Base-by-base conservation (phyloP, 768 basidiomycete species). In the Amanita exitialis region DNA sequence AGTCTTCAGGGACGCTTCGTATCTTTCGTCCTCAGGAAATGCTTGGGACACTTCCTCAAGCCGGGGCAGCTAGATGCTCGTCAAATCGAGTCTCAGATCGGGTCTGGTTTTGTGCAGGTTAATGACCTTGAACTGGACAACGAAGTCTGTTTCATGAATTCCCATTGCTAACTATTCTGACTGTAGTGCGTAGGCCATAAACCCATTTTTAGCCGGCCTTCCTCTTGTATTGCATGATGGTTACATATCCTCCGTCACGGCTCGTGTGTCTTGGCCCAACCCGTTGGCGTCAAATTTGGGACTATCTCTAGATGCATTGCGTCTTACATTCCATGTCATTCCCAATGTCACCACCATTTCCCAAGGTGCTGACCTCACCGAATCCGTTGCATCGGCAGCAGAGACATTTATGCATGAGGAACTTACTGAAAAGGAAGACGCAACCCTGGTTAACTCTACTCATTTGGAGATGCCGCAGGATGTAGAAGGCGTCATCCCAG, bases 41-140 rank as follows among this genome's bases (percentile, higher is more conserved):
- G 80, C 6, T 70, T 97, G 0, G 94, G 94, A 9, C 86, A 86
- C 61, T 76, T 96, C 54, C 76, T 97, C 49, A 87, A 85, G 63
- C 89, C 88, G 8, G 93, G 90, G 13, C 92, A 93, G 59, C 78
- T 96, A 52, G 89, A 96, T 67, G 73, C 79, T 47, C 77, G 83
- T 50, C 83, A 90, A 67, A 85, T 96, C 58, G 90, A 95, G 59
- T 87, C 90, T 25, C 90, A 95, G 66, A 84, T 97, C 59, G 86
- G 90, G n/a, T 86, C 84, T 37, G 94, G 94, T 15, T 84, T 78
- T 62, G 81, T 96, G 3, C 88, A 92, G 65, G 77, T 97, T 34
- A 83, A 83, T 55, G 82, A 91, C 59, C 70, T 96, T 50, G 80
- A 92, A 62, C 68, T 97, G 45, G 80, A 91, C 63, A 74, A 75